Percentiles rank a stretch among this genome's conserved stretches.
phyloP scores from a whole-genome alignment of 2,329 filamentous ascomycete species.

The Mycosphaerella sp. region DNA sequence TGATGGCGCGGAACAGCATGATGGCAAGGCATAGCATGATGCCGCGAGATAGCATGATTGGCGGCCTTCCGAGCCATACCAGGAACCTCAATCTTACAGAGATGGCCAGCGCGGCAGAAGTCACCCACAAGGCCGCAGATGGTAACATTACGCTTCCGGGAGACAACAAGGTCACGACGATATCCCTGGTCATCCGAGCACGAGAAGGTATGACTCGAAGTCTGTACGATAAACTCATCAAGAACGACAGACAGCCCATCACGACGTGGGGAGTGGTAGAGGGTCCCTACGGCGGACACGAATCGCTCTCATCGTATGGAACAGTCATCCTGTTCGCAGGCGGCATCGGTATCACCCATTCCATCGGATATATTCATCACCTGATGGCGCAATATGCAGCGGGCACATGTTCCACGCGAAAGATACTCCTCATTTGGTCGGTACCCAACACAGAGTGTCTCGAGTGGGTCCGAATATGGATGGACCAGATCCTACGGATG shows the following conservation, averaged over 20 bases:
- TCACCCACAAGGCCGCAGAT: conserved; percentile 15
- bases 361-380: conserved; percentile 67
- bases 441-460: conserved; percentile 65
- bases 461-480: conserved; percentile 59
- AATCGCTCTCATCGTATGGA: conserved; percentile 67
- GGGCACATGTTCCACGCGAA: conserved; percentile 64
- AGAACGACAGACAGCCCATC: conserved; percentile 56
- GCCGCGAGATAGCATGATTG: conserved; percentile 8
- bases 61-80: conserved; percentile 3
- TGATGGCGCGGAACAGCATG: conserved; percentile 13
- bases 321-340: conserved; percentile 74
- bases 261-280: conserved; percentile 63
- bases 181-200: conserved; percentile 68
- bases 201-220: conserved; percentile 67
- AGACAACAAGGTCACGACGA: conserved; percentile 38
- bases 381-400: conserved; percentile 63
- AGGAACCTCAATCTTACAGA: conserved; percentile 14
- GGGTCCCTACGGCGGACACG: conserved; percentile 68
- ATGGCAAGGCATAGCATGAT: conserved; percentile 12
- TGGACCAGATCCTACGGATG: conserved; percentile 58
- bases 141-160: conserved; percentile 24
- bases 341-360: conserved; percentile 75
- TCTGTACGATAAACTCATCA: conserved; percentile 61
- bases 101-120: conserved; percentile 18
- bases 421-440: conserved; percentile 69